phyloP scores from a whole-genome alignment of 192 early-diverging fungal genomes.

The Hyaloraphidium curvatum region DNA sequence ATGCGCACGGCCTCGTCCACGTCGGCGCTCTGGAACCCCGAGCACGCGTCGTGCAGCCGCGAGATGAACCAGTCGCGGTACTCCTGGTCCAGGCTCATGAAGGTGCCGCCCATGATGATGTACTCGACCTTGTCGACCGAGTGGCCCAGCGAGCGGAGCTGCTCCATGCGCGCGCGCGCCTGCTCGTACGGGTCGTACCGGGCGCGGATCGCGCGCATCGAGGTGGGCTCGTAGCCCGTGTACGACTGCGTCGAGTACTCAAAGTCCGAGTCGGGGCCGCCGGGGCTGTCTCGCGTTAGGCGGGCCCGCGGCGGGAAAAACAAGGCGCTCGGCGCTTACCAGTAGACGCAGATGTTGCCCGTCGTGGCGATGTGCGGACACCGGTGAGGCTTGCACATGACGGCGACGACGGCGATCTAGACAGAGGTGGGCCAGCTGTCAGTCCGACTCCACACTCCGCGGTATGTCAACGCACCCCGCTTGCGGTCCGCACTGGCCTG shows the following conservation, averaged over 20 bases:
- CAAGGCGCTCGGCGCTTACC: neutral
- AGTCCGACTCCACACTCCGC: neutral
- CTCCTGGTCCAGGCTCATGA: constrained; percentile 89
- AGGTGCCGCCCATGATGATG: constrained; percentile 98
- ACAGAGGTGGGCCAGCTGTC: neutral
- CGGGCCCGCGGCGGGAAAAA: neutral
- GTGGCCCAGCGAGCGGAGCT: constrained; percentile 81
- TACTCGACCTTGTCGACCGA: constrained; percentile 95
- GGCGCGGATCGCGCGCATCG: constrained; percentile 96
- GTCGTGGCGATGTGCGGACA: constrained; percentile 99
- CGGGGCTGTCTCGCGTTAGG: constrained; percentile 64
- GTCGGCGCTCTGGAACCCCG: constrained; percentile 70
- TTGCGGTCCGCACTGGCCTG: constrained; percentile 91
- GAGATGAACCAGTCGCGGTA: constrained; percentile 97
- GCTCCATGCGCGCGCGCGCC: constrained; percentile 79
- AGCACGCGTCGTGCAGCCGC: constrained; percentile 89
- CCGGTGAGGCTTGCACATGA: constrained; percentile 92
- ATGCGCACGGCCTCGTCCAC: constrained; percentile 95
- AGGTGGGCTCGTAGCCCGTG: constrained; percentile 97
- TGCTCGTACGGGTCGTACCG: constrained; percentile 96
- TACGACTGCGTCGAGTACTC: constrained; percentile 99
- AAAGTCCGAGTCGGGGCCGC: constrained; percentile 97
- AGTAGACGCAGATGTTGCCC: constrained; percentile 93
- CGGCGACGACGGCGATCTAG: constrained; percentile 82
- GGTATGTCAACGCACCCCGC: constrained; percentile 41